A percentile compares a stretch with the other conserved stretches of the same genome.
These are phyloP conservation scores for Suhomyces taliae DNA, from an alignment of 1,139 yeast genomes.

Conservation along the genomic window DNA sequence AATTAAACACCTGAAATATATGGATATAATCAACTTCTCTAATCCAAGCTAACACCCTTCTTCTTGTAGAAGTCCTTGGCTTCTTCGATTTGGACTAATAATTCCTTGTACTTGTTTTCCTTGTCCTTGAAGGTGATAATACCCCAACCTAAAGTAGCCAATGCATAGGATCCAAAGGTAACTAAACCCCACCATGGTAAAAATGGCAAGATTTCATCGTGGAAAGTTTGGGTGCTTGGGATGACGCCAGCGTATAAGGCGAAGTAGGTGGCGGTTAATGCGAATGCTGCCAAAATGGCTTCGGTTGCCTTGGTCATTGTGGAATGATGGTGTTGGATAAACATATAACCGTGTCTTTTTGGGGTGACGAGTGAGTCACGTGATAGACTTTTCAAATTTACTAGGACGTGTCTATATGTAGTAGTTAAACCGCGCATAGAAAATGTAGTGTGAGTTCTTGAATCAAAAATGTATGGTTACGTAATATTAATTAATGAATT, in stretches of 20 bases:
- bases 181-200: constrained; percentile 75
- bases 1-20: neutral
- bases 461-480: too few species aligned
- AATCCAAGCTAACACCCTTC: constrained; percentile 58
- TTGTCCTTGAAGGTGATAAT: constrained; percentile 72
- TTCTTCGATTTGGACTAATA: constrained; percentile 62
- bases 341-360: constrained; percentile 7
- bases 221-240: constrained; percentile 54
- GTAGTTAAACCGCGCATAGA: too few species aligned
- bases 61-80: constrained; percentile 61
- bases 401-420: too few species aligned
- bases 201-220: constrained; percentile 58
- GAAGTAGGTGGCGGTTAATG: constrained; percentile 53
- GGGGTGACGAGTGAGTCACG: constrained; percentile 5
- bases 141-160: constrained; percentile 71
- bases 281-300: constrained; percentile 49
- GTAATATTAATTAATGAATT: too few species aligned
- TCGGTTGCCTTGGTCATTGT: constrained; percentile 73
- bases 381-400: too few species aligned
- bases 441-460: too few species aligned
- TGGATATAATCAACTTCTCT: constrained; percentile 7
- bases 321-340: constrained; percentile 1
- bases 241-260: constrained; percentile 53
- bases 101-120: constrained; percentile 65
- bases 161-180: constrained; percentile 70